These are phyloP conservation scores for Graphilbum ipis-grandicollis DNA, from an alignment of 2,329 filamentous ascomycete genomes.

Conservation along the genomic window DNA sequence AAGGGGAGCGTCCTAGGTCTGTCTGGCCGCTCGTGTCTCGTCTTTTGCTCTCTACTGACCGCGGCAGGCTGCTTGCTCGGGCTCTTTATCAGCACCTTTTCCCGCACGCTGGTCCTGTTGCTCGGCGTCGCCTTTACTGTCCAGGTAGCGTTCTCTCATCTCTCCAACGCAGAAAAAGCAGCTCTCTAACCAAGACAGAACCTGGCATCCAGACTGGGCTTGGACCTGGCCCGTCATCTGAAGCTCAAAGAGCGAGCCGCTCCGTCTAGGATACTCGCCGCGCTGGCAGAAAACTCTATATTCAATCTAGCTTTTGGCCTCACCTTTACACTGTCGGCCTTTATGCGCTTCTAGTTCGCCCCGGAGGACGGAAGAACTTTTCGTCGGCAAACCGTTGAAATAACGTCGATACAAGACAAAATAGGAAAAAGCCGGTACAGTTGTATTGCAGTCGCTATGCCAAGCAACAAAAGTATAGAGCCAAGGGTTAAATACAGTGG, in stretches of 20 bases:
- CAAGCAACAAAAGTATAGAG: not conserved
- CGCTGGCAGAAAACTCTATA: conserved; percentile 38
- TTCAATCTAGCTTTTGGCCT: conserved; percentile 55
- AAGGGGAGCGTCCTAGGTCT: conserved; percentile 34
- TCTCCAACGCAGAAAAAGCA: not conserved
- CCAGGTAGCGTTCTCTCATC: conserved; percentile 27
- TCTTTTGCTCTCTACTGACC: too few relatives aligned
- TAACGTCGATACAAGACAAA: not conserved
- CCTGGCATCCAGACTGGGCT: conserved; percentile 24
- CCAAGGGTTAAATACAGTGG: too few relatives aligned
- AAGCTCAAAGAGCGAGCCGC: conserved; percentile 19
- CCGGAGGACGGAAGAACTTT: too few relatives aligned
- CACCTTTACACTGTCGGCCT: conserved; percentile 55
- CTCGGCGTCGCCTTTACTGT: conserved; percentile 45
- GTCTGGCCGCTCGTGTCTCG: too few relatives aligned
- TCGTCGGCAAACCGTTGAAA: too few relatives aligned
- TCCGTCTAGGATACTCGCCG: conserved; percentile 24
- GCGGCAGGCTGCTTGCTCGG: conserved; percentile 48
- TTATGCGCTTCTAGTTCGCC: conserved; percentile 33
- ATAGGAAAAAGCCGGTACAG: not conserved
- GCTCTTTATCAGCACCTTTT: conserved; percentile 51
- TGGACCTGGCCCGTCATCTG: conserved; percentile 21
- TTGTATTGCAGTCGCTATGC: too few relatives aligned
- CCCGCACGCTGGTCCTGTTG: conserved; percentile 49
- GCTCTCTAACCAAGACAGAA: conserved; percentile 1